A percentile compares a stretch with the other conserved stretches of the same genome.
phyloP scores from a whole-genome alignment of 2,329 filamentous ascomycete species.

The Aspergillus versicolor region DNA sequence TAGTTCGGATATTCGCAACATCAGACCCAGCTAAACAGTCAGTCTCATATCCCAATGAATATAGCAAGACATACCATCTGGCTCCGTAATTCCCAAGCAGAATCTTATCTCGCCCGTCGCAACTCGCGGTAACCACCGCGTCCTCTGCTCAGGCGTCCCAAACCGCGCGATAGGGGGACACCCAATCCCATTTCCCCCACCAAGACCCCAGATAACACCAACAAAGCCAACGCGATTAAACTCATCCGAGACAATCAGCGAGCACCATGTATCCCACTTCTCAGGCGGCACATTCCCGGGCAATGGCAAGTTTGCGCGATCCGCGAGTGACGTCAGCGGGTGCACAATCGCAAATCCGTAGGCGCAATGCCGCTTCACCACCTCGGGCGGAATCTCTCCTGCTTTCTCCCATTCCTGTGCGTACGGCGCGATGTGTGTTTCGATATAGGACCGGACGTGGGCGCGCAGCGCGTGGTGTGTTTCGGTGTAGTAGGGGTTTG shows the following conservation, averaged over 20 bases:
- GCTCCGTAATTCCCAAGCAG: conserved; percentile 66
- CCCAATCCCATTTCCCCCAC: conserved; percentile 62
- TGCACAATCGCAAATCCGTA: conserved; percentile 42
- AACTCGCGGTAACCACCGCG: conserved; percentile 58
- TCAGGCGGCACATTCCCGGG: conserved; percentile 48
- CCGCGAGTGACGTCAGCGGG: conserved; percentile 37
- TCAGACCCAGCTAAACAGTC: conserved; percentile 56
- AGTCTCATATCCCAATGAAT: not conserved
- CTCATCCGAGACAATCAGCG: conserved; percentile 58
- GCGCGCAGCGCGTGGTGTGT: conserved; percentile 61
- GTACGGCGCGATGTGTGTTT: conserved; percentile 57
- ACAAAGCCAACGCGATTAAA: conserved; percentile 55
- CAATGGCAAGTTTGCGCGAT: conserved; percentile 40
- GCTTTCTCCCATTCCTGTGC: conserved; percentile 65
- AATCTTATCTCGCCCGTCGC: conserved; percentile 61
- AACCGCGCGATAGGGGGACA: conserved; percentile 63
- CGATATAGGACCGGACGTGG: conserved; percentile 58
- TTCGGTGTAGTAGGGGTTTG: conserved; percentile 60
- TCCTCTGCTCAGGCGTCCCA: conserved; percentile 60
- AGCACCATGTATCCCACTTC: conserved; percentile 59
- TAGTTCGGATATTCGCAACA: conserved; percentile 63
- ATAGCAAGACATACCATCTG: conserved; percentile 46
- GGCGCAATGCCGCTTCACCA: conserved; percentile 37
- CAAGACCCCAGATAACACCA: conserved; percentile 59
- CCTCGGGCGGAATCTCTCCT: conserved; percentile 50